Percentiles rank a stretch among this genome's conserved stretches.
phyloP scores from a whole-genome alignment of 495 filamentous ascomycete species.

The Aspergillus wentii region DNA sequence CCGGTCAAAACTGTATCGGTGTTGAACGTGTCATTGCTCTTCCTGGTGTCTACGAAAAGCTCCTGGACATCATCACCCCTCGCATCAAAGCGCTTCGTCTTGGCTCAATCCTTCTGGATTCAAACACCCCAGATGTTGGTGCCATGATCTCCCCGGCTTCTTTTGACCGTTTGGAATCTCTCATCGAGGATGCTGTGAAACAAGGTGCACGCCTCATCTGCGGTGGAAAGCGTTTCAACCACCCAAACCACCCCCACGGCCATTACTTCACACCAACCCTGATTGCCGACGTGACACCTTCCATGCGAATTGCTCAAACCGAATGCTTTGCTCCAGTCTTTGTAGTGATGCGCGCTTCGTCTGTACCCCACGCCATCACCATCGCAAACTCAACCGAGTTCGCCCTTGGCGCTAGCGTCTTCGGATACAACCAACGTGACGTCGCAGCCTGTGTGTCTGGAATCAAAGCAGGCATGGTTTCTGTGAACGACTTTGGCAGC shows the following conservation, averaged over 20 bases:
- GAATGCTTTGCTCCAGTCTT: conserved; percentile 93
- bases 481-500: conserved; percentile 89
- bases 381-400: conserved; percentile 76
- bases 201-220: conserved; percentile 75
- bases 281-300: conserved; percentile 71
- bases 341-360: conserved; percentile 67
- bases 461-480: conserved; percentile 82
- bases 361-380: conserved; percentile 55
- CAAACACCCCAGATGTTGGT: conserved; percentile 63
- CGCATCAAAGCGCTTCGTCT: conserved; percentile 68
- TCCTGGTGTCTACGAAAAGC: conserved; percentile 63
- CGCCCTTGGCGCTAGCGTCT: conserved; percentile 78
- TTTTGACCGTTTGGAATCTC: conserved; percentile 63
- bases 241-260: conserved; percentile 67
- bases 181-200: conserved; percentile 71
- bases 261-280: conserved; percentile 92
- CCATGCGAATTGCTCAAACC: conserved; percentile 80
- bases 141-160: conserved; percentile 77
- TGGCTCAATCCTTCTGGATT: conserved; percentile 57
- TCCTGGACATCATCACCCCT: conserved; percentile 65
- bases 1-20: conserved; percentile 98
- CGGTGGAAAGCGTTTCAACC: conserved; percentile 68
- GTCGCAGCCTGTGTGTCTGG: conserved; percentile 57
- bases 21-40: conserved; percentile 88
- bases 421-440: conserved; percentile 49